These are phyloP conservation scores for Centaurea solstitialis DNA, from an alignment of 129 eudicot genomes.

Conservation along the genomic window DNA sequence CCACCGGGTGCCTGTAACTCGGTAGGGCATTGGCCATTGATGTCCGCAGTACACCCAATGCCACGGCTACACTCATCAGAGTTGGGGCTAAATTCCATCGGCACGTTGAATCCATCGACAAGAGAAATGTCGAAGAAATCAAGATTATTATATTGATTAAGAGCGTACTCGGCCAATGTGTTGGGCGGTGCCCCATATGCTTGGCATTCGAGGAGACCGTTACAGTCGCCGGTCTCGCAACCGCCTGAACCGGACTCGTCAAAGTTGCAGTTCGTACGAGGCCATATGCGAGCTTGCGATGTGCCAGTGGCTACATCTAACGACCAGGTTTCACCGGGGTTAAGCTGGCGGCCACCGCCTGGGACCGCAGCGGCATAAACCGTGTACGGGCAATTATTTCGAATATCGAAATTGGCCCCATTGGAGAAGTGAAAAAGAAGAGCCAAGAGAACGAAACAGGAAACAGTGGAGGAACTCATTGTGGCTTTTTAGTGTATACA, in stretches of 20 bases:
- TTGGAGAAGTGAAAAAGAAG: not conserved
- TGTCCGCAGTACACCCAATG: slow-evolving; percentile 35
- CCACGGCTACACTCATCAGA: slow-evolving; percentile 22
- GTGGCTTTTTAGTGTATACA: not conserved
- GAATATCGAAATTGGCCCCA: slow-evolving; percentile 32
- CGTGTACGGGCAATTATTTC: slow-evolving; percentile 52
- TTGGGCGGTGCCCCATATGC: slow-evolving; percentile 38
- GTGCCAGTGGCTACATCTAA: slow-evolving; percentile 18
- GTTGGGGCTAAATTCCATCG: slow-evolving; percentile 38
- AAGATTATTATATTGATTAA: slow-evolving; percentile 22
- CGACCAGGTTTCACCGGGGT: slow-evolving; percentile 34
- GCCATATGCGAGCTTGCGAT: slow-evolving; percentile 26
- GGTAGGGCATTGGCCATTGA: slow-evolving; percentile 43
- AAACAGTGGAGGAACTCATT: not conserved
- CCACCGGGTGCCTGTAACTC: slow-evolving; percentile 45
- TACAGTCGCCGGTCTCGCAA: slow-evolving; percentile 45
- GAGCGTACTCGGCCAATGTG: slow-evolving; percentile 40
- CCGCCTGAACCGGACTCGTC: slow-evolving; percentile 20
- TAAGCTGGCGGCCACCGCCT: slow-evolving; percentile 43
- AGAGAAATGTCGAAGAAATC: slow-evolving; percentile 48
- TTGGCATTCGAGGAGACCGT: slow-evolving; percentile 28
- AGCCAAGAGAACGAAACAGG: not conserved
- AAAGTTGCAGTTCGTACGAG: slow-evolving; percentile 33
- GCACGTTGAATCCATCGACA: slow-evolving; percentile 50
- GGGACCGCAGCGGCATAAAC: slow-evolving; percentile 69